Percentiles rank a stretch among this genome's conserved stretches.
Evolutionary conservation across 78 protist genomes (phyloP).

Genomic region (Guillardia theta): DNA sequence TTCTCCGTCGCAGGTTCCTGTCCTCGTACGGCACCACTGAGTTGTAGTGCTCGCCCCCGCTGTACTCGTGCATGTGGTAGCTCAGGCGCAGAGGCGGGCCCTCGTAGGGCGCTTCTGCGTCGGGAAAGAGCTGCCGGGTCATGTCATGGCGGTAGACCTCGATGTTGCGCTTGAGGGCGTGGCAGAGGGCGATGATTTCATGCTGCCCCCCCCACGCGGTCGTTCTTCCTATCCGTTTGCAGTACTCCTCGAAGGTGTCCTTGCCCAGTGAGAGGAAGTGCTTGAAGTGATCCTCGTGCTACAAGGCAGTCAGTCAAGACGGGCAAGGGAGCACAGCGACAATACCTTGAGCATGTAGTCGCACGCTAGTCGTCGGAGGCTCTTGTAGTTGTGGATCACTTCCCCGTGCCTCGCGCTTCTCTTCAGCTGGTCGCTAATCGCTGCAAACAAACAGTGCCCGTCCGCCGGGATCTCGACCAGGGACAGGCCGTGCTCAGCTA

Average conservation of each 20-base stretch:
- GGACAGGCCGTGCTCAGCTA: background rate
- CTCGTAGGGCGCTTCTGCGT: background rate
- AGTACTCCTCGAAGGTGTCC: background rate
- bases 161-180: background rate
- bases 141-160: background rate
- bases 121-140: background rate
- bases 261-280: background rate
- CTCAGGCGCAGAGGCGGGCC: background rate
- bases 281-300: background rate
- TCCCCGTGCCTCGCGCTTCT: background rate
- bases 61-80: slow-evolving; percentile 24
- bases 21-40: background rate
- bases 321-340: background rate
- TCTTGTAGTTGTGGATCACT: background rate
- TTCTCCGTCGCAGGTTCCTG: background rate
- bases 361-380: background rate
- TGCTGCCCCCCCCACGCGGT: background rate
- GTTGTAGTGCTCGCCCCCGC: slow-evolving; percentile 23
- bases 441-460: background rate
- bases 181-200: background rate
- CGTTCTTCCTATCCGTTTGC: background rate
- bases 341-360: background rate
- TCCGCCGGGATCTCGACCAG: background rate
- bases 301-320: background rate
- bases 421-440: background rate